Percentiles rank a stretch among this genome's conserved stretches.
Conservation (phyloP, 257 asterid genomes). For the Echites panduratus region DNA sequence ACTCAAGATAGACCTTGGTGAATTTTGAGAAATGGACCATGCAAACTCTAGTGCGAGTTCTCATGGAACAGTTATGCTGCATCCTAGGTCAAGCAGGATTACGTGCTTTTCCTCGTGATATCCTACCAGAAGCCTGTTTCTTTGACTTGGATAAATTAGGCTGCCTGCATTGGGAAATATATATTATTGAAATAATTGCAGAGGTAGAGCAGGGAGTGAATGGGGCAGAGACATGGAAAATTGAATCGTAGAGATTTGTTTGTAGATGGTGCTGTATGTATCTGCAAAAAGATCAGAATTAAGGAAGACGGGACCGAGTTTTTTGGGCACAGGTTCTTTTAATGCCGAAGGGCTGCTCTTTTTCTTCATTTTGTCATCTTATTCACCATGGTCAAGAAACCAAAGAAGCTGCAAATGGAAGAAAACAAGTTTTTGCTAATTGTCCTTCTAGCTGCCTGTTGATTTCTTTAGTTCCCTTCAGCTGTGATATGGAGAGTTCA, state of each 20-base stretch:
- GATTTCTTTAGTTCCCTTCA: not conserved
- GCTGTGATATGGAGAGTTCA: too few species aligned
- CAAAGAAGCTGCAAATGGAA: not conserved
- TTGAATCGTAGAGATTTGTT: constrained; percentile 4
- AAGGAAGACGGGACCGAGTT: not conserved
- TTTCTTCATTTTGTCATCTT: not conserved
- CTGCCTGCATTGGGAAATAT: constrained; percentile 10
- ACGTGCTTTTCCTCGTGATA: constrained; percentile 15
- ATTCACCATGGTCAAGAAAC: not conserved
- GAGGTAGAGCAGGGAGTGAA: constrained; percentile 13
- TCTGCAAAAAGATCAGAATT: not conserved
- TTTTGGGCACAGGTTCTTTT: not conserved
- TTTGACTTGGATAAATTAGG: constrained; percentile 14
- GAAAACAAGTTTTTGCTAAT: not conserved
- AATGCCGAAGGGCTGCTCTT: not conserved
- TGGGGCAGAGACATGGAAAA: constrained; percentile 6
- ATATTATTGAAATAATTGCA: constrained; percentile 16
- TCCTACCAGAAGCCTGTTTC: constrained; percentile 2
- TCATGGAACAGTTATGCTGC: not conserved
- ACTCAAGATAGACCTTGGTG: constrained; percentile 5
- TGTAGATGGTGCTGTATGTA: constrained; percentile 17
- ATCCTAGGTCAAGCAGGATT: not conserved
- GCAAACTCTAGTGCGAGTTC: constrained; percentile 7
- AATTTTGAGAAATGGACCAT: constrained; percentile 14
- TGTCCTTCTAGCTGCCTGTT: not conserved